Base-by-base conservation (phyloP, 2,329 filamentous ascomycete species). In the Phialophora macrospora region DNA sequence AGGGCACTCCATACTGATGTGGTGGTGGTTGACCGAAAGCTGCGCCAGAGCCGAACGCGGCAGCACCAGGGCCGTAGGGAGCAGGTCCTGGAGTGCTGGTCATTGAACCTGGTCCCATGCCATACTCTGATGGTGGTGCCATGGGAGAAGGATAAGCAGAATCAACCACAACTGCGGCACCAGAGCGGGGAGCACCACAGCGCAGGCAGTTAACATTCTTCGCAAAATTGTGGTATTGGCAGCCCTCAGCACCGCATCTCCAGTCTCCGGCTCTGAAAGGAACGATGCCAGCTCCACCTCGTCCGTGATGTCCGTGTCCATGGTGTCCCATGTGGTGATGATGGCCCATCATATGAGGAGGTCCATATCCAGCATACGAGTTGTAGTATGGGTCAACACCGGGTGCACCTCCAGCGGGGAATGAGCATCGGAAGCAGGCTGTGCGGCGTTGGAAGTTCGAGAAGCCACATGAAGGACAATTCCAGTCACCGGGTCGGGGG, bases 401-500 rank as follows among this genome's bases (percentile, higher is more conserved):
- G 17, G 88, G 90, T 41, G 90, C 88, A 68, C 90, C 90, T 78
- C 96, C 92, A 28, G 95, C 94, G n/a, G 95, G 94, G 87, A 96
- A 99, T 0, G 93, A 97, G 84, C 95, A 99, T 73, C 95, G 91
- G 90, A 99, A 99, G 80, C 95, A 99, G 60, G 94, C 95, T 20
- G 95, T 98, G 73, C 95, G 92, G 74, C 95, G 92, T 81, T 99
- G 95, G 84, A 99, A 99, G 85, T 99, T 99, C 74, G 93, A 97
- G 82, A 99, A 99, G 67, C 95, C 95, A 76, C 95, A 99, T 60
- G 93, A 97, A 54, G 95, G 95, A 83, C 95, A 99, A 66, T 94
- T 98, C 95, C 95, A 99, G 80, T 99, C 95, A 77, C 95, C 95
- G 46, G 95, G 95, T 64, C 95, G 90, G 68, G 95, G 95, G 51